Conservation (phyloP, 2,329 filamentous ascomycete genomes). For the Paracorniculantispora psalliotae region DNA sequence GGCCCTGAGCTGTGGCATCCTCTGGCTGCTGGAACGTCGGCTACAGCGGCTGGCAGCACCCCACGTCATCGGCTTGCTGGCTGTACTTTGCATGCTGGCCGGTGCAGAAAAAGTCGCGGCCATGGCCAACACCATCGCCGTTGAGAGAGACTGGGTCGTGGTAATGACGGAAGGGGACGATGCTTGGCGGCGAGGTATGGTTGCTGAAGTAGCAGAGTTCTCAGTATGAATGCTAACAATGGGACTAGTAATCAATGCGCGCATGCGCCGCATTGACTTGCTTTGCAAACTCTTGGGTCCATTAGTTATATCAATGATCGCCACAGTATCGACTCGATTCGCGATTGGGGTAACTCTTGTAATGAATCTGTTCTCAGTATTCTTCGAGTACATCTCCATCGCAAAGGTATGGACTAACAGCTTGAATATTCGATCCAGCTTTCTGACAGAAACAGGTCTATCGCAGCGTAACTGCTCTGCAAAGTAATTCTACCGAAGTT, state of each 20-base stretch:
- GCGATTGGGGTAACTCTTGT: constrained; percentile 46
- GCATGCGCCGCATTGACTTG: constrained; percentile 59
- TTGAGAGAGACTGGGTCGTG: constrained; percentile 8
- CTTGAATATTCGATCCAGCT: background rate
- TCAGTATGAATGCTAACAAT: constrained; percentile 18
- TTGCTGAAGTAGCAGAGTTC: constrained; percentile 36
- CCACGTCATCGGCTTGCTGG: constrained; percentile 12
- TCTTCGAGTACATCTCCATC: constrained; percentile 1
- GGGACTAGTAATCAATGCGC: constrained; percentile 43
- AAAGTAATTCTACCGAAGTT: background rate
- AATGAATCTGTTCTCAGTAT: constrained; percentile 35
- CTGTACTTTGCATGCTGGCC: constrained; percentile 31
- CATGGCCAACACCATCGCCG: constrained; percentile 4
- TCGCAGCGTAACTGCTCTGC: constrained; percentile 18
- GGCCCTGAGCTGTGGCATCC: constrained; percentile 41
- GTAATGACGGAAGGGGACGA: background rate
- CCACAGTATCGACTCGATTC: constrained; percentile 40
- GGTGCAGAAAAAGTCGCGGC: constrained; percentile 2
- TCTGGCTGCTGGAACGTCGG: constrained; percentile 31
- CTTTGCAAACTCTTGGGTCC: constrained; percentile 55
- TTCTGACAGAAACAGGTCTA: constrained; percentile 19
- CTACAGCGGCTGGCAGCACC: background rate
- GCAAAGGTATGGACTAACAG: background rate
- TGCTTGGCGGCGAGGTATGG: background rate
- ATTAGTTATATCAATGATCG: constrained; percentile 48